Conservation (phyloP, 2,329 filamentous ascomycete species). For the Rhynchosporium agropyri region DNA sequence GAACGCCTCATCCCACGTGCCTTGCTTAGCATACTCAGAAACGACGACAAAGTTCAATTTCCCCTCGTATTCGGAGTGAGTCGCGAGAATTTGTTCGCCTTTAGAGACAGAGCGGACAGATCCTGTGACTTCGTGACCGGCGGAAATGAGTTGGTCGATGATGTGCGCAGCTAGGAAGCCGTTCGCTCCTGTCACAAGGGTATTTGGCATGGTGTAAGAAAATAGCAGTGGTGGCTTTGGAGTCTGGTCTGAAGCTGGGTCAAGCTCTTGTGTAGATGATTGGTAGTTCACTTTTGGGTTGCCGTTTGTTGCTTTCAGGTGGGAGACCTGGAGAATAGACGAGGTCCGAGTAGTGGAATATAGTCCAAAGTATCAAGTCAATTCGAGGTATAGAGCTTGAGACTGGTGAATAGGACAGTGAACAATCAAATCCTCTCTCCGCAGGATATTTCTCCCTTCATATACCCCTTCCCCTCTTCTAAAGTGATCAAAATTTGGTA, state of each 20-base stretch:
- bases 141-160: slow-evolving; percentile 36
- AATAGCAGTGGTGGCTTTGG: not conserved
- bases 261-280: no score
- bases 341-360: not conserved
- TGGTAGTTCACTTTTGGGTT: no score
- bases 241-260: not conserved
- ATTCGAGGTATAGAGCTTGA: not conserved
- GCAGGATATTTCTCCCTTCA: not conserved
- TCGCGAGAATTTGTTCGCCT: slow-evolving; percentile 34
- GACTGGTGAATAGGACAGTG: not conserved
- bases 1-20: slow-evolving; percentile 40
- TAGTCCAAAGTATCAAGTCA: not conserved
- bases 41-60: slow-evolving; percentile 41
- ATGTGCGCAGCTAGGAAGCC: slow-evolving; percentile 39
- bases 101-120: slow-evolving; percentile 35
- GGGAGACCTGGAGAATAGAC: not conserved
- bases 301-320: not conserved
- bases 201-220: slow-evolving; percentile 36
- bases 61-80: slow-evolving; percentile 40
- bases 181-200: slow-evolving; percentile 42
- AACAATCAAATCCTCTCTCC: not conserved
- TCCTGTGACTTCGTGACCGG: slow-evolving; percentile 36
- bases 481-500: not conserved
- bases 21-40: slow-evolving; percentile 37
- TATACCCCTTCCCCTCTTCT: not conserved